Evolutionary conservation across 1,284 basidiomycete species (phyloP).

Genomic region (Trametes sp.): DNA sequence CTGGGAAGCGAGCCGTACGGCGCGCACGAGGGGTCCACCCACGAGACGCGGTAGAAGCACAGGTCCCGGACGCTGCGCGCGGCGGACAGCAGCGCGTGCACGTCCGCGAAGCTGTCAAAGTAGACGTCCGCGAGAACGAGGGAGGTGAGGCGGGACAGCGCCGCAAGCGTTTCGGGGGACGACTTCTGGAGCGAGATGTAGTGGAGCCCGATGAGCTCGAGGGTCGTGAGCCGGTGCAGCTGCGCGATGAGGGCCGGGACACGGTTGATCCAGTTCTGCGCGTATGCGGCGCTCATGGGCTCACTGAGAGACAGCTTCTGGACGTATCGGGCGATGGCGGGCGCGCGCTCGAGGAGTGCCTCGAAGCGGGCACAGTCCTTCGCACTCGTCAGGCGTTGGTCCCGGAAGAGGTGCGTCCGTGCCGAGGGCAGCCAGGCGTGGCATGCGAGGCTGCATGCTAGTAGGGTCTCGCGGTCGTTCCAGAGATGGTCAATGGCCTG

Average conservation of each 20-base stretch:
- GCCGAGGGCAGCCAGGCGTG: conserved; percentile 44
- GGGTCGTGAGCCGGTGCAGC: conserved; percentile 23
- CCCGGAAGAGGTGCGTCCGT: conserved; percentile 46
- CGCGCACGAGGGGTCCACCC: conserved; percentile 21
- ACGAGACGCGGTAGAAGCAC: conserved; percentile 29
- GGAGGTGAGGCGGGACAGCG: conserved; percentile 21
- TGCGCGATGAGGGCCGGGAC: conserved; percentile 23
- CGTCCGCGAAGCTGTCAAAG: conserved; percentile 30
- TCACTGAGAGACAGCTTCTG: conserved; percentile 29
- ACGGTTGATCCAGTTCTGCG: conserved; percentile 29
- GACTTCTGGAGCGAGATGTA: conserved; percentile 28
- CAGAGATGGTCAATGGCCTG: conserved; percentile 45
- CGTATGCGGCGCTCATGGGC: conserved; percentile 24
- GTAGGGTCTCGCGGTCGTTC: conserved; percentile 42
- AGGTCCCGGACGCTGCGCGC: conserved; percentile 23
- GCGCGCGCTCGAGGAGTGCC: conserved; percentile 22
- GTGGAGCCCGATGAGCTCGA: conserved; percentile 30
- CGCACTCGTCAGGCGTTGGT: conserved; percentile 21
- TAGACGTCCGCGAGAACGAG: conserved; percentile 33
- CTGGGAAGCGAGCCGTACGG: conserved; percentile 3
- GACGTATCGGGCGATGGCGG: conserved; percentile 23
- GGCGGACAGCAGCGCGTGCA: conserved; percentile 27
- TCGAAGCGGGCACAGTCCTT: conserved; percentile 29
- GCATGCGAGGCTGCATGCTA: conserved; percentile 44
- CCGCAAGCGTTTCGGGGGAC: conserved; percentile 14